Conservation (phyloP, 805 yeast species). For the Yamadazyma paraphyllophila region DNA sequence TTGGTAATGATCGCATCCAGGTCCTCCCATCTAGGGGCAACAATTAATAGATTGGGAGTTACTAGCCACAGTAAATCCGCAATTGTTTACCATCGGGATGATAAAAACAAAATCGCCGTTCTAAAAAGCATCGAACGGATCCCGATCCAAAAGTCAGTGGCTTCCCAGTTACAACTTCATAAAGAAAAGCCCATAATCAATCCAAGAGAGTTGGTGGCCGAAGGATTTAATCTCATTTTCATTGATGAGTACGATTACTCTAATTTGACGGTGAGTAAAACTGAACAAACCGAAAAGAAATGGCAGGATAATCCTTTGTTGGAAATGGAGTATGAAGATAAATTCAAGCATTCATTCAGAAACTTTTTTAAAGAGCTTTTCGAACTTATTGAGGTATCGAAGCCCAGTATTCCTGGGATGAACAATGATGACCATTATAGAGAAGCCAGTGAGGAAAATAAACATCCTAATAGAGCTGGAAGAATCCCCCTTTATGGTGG, state of each 20-base stretch:
- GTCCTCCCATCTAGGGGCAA: not conserved
- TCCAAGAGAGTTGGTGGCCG: constrained; percentile 4
- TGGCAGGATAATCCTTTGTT: constrained; percentile 4
- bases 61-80: not conserved
- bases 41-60: not conserved
- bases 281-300: not conserved
- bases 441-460: constrained; percentile 16
- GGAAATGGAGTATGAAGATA: constrained; percentile 9
- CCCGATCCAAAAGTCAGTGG: not conserved
- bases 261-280: constrained; percentile 1
- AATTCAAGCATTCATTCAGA: constrained; percentile 6
- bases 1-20: not conserved
- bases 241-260: constrained; percentile 13
- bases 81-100: constrained; percentile 12
- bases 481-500: constrained; percentile 32
- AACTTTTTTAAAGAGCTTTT: constrained; percentile 22
- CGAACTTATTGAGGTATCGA: constrained; percentile 16
- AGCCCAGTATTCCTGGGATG: constrained; percentile 21
- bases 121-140: not conserved
- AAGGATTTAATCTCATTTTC: constrained; percentile 2
- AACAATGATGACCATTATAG: constrained; percentile 30
- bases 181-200: constrained; percentile 1
- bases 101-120: constrained; percentile 8
- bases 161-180: not conserved
- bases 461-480: constrained; percentile 23